Evolutionary conservation across 2,329 filamentous ascomycete genomes (phyloP).

Genomic region (Nothophaeocryptopus gaeumannii): DNA sequence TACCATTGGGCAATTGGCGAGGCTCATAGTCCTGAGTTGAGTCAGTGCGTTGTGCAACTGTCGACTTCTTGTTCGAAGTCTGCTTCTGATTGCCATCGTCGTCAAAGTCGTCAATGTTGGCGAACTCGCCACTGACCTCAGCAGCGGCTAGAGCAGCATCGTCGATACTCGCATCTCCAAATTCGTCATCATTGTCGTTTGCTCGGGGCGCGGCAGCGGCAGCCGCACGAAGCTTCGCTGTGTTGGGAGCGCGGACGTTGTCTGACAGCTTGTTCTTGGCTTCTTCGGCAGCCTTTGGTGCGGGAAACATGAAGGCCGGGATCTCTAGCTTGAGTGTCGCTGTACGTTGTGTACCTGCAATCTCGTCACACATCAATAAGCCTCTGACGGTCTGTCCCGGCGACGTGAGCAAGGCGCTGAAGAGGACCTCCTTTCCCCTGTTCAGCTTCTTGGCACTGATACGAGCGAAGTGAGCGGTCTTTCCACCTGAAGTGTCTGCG

Average conservation of each 20-base stretch:
- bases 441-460: slow-evolving; percentile 63
- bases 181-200: slow-evolving; percentile 43
- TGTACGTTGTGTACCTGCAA: slow-evolving; percentile 60
- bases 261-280: not conserved
- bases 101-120: slow-evolving; percentile 54
- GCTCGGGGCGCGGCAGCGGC: slow-evolving; percentile 2
- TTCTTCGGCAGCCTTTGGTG: slow-evolving; percentile 23
- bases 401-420: slow-evolving; percentile 55
- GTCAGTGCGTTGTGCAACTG: slow-evolving; percentile 2
- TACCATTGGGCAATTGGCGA: slow-evolving; percentile 63
- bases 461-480: slow-evolving; percentile 65
- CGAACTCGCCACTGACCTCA: slow-evolving; percentile 43
- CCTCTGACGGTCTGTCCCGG: slow-evolving; percentile 61
- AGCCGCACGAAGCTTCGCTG: slow-evolving; percentile 24
- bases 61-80: slow-evolving; percentile 11
- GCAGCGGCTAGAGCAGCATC: slow-evolving; percentile 53
- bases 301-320: slow-evolving; percentile 45
- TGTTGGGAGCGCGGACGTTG: slow-evolving; percentile 25
- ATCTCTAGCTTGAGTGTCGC: slow-evolving; percentile 54
- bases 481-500: slow-evolving; percentile 67
- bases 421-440: slow-evolving; percentile 59
- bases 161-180: slow-evolving; percentile 53
- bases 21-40: slow-evolving; percentile 38
- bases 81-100: slow-evolving; percentile 15
- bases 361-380: slow-evolving; percentile 78